Conservation (phyloP, 2,329 filamentous ascomycete species). For the Botrytis pseudocinerea region DNA sequence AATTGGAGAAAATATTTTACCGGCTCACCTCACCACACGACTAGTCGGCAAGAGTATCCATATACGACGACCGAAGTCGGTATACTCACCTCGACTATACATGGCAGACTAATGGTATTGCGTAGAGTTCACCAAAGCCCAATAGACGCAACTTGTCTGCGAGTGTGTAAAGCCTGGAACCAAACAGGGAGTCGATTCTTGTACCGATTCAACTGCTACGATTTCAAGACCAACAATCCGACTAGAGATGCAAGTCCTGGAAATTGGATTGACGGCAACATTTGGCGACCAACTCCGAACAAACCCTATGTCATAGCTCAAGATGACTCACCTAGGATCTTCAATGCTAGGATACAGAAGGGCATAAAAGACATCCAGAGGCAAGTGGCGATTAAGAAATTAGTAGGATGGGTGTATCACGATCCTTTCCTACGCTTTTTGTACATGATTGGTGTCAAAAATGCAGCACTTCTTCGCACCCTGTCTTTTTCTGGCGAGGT, state of each 20-base stretch:
- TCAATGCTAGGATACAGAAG: not conserved
- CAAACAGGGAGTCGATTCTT: not conserved
- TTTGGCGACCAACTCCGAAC: not conserved
- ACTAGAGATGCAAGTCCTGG: not conserved
- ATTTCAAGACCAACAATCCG: not conserved
- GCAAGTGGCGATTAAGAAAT: not conserved
- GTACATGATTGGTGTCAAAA: constrained; percentile 24
- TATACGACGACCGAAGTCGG: not conserved
- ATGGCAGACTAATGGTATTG: not conserved
- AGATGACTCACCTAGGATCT: not conserved
- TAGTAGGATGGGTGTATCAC: constrained; percentile 25
- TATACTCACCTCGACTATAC: not conserved
- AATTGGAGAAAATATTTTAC: not conserved
- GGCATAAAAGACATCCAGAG: not conserved
- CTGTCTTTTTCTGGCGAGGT: not conserved
- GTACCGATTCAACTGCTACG: not conserved
- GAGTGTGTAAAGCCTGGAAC: constrained; percentile 3
- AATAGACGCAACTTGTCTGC: not conserved
- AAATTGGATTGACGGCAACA: not conserved
- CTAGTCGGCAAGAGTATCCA: not conserved
- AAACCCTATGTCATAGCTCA: not conserved
- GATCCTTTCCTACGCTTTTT: constrained; percentile 29
- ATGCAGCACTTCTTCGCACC: constrained; percentile 12
- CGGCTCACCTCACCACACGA: not conserved
- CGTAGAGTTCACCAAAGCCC: not conserved